A percentile compares a stretch with the other conserved stretches of the same genome.
Evolutionary conservation across 129 eudicot species (phyloP).

Genomic region (Sambucus nigra): DNA sequence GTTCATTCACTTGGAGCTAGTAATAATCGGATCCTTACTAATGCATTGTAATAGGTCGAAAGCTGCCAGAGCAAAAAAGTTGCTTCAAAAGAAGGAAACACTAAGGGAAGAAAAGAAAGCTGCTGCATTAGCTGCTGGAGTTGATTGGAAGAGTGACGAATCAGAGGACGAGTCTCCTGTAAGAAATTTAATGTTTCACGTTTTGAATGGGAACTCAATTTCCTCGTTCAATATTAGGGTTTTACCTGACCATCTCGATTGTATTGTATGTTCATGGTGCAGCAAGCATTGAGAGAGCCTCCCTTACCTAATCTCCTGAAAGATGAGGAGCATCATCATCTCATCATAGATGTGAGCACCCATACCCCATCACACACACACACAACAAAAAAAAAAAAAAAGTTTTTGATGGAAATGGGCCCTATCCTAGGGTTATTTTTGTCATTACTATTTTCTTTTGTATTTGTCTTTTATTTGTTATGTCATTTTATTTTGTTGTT

Average conservation of each 20-base stretch:
- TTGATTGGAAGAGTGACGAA: constrained; percentile 75
- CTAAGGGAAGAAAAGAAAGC: constrained; percentile 51
- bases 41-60: constrained; percentile 41
- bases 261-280: constrained; percentile 15
- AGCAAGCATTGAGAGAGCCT: constrained; percentile 57
- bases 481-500: no score
- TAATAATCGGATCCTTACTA: neutral
- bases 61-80: constrained; percentile 71
- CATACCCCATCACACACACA: no score
- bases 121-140: constrained; percentile 82
- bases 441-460: neutral
- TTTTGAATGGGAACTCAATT: neutral
- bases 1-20: constrained; percentile 1
- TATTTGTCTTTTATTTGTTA: neutral
- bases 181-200: constrained; percentile 15
- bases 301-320: constrained; percentile 76
- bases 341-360: constrained; percentile 63
- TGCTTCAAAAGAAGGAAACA: constrained; percentile 46
- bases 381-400: no score
- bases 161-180: constrained; percentile 76
- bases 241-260: constrained; percentile 6
- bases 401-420: no score
- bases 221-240: constrained; percentile 1
- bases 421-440: neutral
- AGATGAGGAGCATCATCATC: constrained; percentile 51